Evolutionary conservation across 139 green algal species (phyloP), one percentile per base, ranked within the genome.

Genomic region (Chlorella ohadii): DNA sequence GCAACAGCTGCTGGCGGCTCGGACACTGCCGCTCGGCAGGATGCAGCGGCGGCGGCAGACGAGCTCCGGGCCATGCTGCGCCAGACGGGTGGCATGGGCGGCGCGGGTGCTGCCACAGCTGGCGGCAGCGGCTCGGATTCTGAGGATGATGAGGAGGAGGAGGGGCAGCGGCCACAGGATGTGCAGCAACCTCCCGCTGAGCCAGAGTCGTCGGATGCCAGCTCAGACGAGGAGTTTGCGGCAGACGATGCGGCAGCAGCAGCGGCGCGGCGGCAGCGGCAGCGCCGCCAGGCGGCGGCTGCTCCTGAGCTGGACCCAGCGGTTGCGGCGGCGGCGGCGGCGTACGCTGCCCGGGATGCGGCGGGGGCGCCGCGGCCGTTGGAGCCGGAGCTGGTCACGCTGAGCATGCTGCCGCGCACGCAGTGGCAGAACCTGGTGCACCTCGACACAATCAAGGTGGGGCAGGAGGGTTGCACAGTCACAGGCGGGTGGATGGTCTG

Each of bases 401-500:
- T 99, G 70, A 93, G 91, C 28, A 82, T 98, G 85, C 88, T 99
- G 85, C 96, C 97, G 4, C 85, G 92, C 33, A 81, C 86, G n/a
- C 95, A 98, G 86, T 99, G 97, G 96, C 85, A 98, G 63, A 92
- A 74, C 82, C 90, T 99, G 74, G 79, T 94, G 44, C 92, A 97
- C 84, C 90, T 99, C 51, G 96, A 99, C 72, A 90, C 90, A 55
- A 99, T 99, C 89, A 97, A 98, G 88, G 66, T 72, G 66, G 22
- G 66, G 1, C 44, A 6, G 44, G 44, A 16, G n/a, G n/a, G n/a
- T n/a, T n/a, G n/a, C n/a, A n/a, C 6, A 27, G 17, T 4, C 5
- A 19, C 39, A 27, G 19, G 19, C 36, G 66, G n/a, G 28, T 25
- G 31, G 33, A 33, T 51, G 44, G 44, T 6, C 44, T 51, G 44